Evolutionary conservation across 257 asterid genomes (phyloP).

Genomic region (Gentiana dahurica): DNA sequence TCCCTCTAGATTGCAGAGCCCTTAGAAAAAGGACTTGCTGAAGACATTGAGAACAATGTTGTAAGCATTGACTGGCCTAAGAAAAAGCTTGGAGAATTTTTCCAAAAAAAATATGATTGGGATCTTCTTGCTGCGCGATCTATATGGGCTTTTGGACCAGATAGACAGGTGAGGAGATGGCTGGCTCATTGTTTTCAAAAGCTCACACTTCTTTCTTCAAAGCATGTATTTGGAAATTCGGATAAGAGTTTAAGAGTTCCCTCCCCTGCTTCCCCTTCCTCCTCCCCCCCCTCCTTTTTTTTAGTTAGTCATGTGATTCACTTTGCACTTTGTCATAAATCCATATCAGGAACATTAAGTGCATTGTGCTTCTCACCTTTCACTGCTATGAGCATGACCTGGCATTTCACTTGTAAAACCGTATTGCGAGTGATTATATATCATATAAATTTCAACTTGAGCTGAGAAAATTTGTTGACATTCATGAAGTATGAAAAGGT

Average conservation of each 20-base stretch:
- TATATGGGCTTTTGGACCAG: constrained; percentile 99
- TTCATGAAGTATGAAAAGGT: not conserved
- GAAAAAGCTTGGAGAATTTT: constrained; percentile 85
- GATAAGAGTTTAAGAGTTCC: no score
- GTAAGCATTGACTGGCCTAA: constrained; percentile 92
- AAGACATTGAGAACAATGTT: constrained; percentile 85
- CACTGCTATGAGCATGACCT: no score
- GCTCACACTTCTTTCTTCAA: no score
- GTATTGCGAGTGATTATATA: not conserved
- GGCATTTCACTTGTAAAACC: no score
- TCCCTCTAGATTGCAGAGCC: constrained; percentile 83
- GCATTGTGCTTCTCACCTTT: no score
- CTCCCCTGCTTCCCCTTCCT: no score
- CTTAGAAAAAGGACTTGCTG: constrained; percentile 95
- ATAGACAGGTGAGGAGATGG: constrained; percentile 58
- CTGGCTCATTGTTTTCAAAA: not conserved
- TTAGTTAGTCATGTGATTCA: no score
- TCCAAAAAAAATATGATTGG: constrained; percentile 94
- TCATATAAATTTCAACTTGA: no score
- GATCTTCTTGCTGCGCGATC: constrained; percentile 97
- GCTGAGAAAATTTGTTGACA: not conserved
- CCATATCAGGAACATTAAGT: no score
- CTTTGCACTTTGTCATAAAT: no score
- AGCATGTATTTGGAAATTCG: no score
- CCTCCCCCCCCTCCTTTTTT: no score